Conservation (phyloP, 2,329 filamentous ascomycete species). For the Sarocladium brachiariae region DNA sequence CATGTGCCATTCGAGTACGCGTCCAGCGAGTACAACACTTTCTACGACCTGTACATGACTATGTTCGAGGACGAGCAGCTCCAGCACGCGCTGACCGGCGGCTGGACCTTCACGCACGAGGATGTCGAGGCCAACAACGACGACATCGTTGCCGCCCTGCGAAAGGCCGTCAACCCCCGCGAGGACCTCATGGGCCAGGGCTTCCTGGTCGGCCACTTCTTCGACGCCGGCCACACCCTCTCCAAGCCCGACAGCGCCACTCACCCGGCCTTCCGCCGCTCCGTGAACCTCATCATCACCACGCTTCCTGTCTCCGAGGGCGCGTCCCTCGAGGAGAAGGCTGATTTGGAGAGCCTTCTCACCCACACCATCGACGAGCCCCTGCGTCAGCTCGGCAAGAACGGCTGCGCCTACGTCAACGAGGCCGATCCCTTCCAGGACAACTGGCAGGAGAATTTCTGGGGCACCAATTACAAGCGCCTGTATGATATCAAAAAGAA, state of each 20-base stretch:
- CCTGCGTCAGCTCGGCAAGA: conserved; percentile 21
- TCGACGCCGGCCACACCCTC: conserved; percentile 27
- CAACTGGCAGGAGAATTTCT: conserved; percentile 37
- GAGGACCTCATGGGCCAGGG: conserved; percentile 20
- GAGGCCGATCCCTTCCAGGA: conserved; percentile 41
- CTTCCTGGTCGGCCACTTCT: conserved; percentile 31
- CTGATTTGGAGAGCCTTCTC: conserved; percentile 31
- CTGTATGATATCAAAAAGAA: conserved; percentile 41
- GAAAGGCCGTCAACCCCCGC: conserved; percentile 22
- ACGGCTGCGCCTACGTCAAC: conserved; percentile 38
- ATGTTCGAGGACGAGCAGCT: conserved; percentile 29
- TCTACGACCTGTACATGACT: conserved; percentile 30
- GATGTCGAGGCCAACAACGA: conserved; percentile 29
- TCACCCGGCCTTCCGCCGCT: conserved; percentile 30
- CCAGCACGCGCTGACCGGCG: conserved; percentile 27
- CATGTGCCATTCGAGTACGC: conserved; percentile 22
- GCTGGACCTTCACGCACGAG: conserved; percentile 29
- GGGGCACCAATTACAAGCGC: conserved; percentile 36
- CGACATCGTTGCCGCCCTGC: conserved; percentile 28
- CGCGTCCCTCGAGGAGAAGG: conserved; percentile 35
- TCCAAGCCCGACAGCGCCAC: conserved; percentile 31
- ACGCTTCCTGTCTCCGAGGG: conserved; percentile 26
- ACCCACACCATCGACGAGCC: conserved; percentile 29
- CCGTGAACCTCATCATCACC: conserved; percentile 28
- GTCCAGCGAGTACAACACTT: conserved; percentile 24